Conservation (phyloP, 2,329 filamentous ascomycete species). For the Phaeosphaeriaceae sp. region DNA sequence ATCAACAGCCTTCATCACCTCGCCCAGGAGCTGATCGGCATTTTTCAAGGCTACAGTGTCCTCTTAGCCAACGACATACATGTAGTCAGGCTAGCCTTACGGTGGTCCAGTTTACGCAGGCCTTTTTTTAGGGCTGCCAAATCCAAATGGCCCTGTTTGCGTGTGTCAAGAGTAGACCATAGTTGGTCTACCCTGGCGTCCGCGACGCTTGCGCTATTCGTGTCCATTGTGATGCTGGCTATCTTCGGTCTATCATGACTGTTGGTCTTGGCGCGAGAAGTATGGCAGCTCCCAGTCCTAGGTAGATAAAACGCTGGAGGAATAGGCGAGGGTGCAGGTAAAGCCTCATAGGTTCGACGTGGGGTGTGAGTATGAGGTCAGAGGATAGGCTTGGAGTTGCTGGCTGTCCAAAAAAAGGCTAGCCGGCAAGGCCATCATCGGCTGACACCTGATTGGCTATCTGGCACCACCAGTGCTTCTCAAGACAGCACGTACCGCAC, state of each 20-base stretch:
- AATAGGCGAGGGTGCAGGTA: slow-evolving; percentile 26
- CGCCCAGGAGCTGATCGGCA: slow-evolving; percentile 81
- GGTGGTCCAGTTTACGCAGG: slow-evolving; percentile 87
- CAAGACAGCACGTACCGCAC: slow-evolving; percentile 20
- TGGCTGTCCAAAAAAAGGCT: slow-evolving; percentile 28
- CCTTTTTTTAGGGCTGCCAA: slow-evolving; percentile 84
- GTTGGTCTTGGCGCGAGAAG: slow-evolving; percentile 31
- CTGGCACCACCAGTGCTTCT: slow-evolving; percentile 13
- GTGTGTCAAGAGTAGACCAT: slow-evolving; percentile 82
- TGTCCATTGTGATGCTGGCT: slow-evolving; percentile 64
- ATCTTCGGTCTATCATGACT: slow-evolving; percentile 50
- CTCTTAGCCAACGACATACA: slow-evolving; percentile 25
- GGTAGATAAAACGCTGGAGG: slow-evolving; percentile 27
- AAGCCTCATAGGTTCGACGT: slow-evolving; percentile 30
- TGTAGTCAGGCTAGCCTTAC: slow-evolving; percentile 58
- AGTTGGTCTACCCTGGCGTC: slow-evolving; percentile 83
- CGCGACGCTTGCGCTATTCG: slow-evolving; percentile 77
- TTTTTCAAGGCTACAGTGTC: slow-evolving; percentile 75
- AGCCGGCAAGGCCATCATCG: slow-evolving; percentile 17
- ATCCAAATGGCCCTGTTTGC: slow-evolving; percentile 79
- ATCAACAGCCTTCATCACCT: slow-evolving; percentile 83
- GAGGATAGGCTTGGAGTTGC: slow-evolving; percentile 25
- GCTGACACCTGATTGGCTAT: slow-evolving; percentile 18
- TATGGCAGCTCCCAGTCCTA: slow-evolving; percentile 23
- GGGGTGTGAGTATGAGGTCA: slow-evolving; percentile 43